Conservation (phyloP, 2,329 filamentous ascomycete species). For the Penicillium sp. region DNA sequence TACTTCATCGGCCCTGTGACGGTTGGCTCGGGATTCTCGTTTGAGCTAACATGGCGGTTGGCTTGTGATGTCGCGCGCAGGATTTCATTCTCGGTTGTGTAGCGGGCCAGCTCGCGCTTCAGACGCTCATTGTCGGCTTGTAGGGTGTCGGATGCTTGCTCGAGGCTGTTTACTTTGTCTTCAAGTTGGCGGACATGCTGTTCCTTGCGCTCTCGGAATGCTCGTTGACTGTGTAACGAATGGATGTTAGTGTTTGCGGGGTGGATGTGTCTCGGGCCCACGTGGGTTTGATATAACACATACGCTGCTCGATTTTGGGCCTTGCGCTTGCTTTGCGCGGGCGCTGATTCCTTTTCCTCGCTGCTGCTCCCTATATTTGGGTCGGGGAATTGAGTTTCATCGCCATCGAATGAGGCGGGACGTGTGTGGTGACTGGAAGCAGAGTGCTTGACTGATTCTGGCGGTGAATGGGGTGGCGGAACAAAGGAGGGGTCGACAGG, state of each 20-base stretch:
- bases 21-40: constrained; percentile 37
- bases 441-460: constrained; percentile 37
- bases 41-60: constrained; percentile 43
- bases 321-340: constrained; percentile 61
- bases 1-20: constrained; percentile 69
- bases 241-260: background rate
- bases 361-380: constrained; percentile 45
- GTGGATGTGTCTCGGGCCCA: background rate
- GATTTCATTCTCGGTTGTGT: constrained; percentile 89
- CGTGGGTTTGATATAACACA: constrained; percentile 32
- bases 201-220: constrained; percentile 94
- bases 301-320: constrained; percentile 73
- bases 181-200: constrained; percentile 91
- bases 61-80: constrained; percentile 70
- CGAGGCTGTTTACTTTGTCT: constrained; percentile 73
- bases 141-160: constrained; percentile 69
- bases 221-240: constrained; percentile 67
- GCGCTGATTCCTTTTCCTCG: constrained; percentile 55
- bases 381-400: constrained; percentile 27
- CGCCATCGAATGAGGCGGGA: constrained; percentile 30
- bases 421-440: constrained; percentile 28
- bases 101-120: constrained; percentile 77
- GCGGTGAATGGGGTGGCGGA: constrained; percentile 36
- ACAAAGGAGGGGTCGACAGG: constrained; percentile 36
- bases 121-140: constrained; percentile 82